Evolutionary conservation across 306 rosid genomes (phyloP).

Genomic region (Lotus japonicus): DNA sequence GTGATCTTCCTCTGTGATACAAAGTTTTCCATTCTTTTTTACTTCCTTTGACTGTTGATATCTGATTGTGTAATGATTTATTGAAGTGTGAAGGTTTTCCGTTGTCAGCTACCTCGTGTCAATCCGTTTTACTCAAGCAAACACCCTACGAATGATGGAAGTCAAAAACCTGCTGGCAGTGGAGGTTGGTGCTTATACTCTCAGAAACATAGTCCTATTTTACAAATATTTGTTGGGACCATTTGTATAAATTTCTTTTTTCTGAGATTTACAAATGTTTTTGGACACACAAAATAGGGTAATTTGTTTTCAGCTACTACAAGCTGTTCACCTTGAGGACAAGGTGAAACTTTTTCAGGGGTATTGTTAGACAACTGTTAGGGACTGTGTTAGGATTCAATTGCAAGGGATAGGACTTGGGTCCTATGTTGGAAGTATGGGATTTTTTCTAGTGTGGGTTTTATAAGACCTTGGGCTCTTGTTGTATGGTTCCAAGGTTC

Average conservation of each 20-base stretch:
- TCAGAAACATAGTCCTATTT: neutral
- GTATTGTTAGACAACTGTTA: no score
- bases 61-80: constrained; percentile 28
- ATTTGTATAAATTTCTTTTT: neutral
- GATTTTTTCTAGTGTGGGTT: no score
- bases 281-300: no score
- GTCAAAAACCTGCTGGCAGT: constrained; percentile 34
- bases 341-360: no score
- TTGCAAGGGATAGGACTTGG: no score
- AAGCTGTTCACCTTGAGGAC: no score
- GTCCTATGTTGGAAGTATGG: no score
- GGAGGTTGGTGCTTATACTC: constrained; percentile 27
- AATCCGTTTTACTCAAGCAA: constrained; percentile 76
- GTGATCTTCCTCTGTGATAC: neutral
- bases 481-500: no score
- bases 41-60: neutral
- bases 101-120: constrained; percentile 47
- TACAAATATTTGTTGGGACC: neutral
- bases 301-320: no score
- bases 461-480: no score
- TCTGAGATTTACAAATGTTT: neutral
- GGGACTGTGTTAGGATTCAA: no score
- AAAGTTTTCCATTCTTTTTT: neutral
- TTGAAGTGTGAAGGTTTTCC: constrained; percentile 83
- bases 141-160: constrained; percentile 41